Evolutionary conservation across 2,329 filamentous ascomycete species (phyloP).

Genomic region (Akanthomyces uredinophilus): DNA sequence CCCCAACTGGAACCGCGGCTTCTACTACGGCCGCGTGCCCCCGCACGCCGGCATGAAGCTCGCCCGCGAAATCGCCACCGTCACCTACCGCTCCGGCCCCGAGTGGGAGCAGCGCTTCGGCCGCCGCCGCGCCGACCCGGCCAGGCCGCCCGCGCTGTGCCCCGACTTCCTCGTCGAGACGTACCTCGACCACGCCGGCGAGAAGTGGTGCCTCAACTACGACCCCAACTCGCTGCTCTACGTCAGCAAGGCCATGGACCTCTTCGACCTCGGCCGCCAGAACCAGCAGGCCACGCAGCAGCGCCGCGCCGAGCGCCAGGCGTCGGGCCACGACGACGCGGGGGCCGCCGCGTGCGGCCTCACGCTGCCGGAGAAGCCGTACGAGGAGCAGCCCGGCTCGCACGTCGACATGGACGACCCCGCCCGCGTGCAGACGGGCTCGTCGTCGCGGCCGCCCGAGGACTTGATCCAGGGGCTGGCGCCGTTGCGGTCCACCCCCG

Average conservation of each 20-base stretch:
- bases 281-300: constrained; percentile 59
- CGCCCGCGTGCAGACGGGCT: constrained; percentile 16
- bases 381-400: constrained; percentile 69
- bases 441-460: constrained; percentile 57
- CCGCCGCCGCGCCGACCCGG: constrained; percentile 75
- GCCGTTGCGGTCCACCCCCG: constrained; percentile 67
- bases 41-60: constrained; percentile 98
- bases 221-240: constrained; percentile 94
- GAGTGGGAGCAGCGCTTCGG: constrained; percentile 98
- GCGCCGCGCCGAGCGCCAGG: constrained; percentile 57
- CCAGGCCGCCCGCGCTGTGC: constrained; percentile 85
- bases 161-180: constrained; percentile 98
- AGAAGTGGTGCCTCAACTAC: constrained; percentile 97
- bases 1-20: constrained; percentile 91
- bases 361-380: constrained; percentile 76
- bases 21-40: constrained; percentile 84
- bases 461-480: constrained; percentile 76
- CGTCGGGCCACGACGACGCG: constrained; percentile 44
- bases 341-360: constrained; percentile 57
- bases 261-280: constrained; percentile 81
- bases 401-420: constrained; percentile 25
- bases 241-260: constrained; percentile 97
- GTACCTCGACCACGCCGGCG: constrained; percentile 93
- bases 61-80: constrained; percentile 92
- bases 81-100: constrained; percentile 92